phyloP scores from a whole-genome alignment of 2,329 filamentous ascomycete species.

The Diaporthe sp. region DNA sequence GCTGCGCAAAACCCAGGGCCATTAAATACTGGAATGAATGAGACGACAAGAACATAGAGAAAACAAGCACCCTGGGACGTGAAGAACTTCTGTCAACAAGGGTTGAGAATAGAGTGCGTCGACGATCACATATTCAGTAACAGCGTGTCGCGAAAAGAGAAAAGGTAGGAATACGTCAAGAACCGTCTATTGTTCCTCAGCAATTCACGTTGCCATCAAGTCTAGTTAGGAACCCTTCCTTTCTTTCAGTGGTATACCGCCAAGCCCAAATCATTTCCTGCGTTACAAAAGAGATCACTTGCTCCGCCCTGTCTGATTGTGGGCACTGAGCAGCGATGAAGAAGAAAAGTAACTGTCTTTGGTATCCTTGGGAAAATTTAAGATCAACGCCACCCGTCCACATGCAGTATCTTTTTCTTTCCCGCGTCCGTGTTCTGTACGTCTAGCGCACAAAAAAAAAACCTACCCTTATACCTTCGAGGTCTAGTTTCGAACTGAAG shows the following conservation, averaged over 20 bases:
- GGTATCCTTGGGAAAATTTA: constrained; percentile 27
- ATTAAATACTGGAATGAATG: not conserved
- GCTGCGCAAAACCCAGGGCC: not conserved
- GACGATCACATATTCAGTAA: not conserved
- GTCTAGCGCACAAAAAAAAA: constrained; percentile 10
- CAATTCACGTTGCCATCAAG: not conserved
- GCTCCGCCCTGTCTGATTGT: not conserved
- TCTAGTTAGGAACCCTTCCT: constrained; percentile 3
- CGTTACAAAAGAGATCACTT: constrained; percentile 2
- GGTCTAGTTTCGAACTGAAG: constrained; percentile 20
- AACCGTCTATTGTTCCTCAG: not conserved
- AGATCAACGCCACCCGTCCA: constrained; percentile 10
- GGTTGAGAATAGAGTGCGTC: not conserved
- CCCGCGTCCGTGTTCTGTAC: not conserved
- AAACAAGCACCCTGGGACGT: too few species aligned
- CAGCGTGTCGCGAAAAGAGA: too few species aligned
- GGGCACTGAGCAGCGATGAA: not conserved
- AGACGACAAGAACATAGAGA: not conserved
- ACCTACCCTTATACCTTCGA: not conserved
- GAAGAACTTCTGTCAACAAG: not conserved
- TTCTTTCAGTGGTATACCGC: not conserved
- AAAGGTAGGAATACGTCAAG: not conserved
- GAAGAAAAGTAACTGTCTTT: constrained; percentile 19
- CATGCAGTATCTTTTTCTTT: constrained; percentile 13
- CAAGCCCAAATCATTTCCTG: not conserved